phyloP scores from a whole-genome alignment of 148 eudicot genomes.

The Amaranthus palmeri region DNA sequence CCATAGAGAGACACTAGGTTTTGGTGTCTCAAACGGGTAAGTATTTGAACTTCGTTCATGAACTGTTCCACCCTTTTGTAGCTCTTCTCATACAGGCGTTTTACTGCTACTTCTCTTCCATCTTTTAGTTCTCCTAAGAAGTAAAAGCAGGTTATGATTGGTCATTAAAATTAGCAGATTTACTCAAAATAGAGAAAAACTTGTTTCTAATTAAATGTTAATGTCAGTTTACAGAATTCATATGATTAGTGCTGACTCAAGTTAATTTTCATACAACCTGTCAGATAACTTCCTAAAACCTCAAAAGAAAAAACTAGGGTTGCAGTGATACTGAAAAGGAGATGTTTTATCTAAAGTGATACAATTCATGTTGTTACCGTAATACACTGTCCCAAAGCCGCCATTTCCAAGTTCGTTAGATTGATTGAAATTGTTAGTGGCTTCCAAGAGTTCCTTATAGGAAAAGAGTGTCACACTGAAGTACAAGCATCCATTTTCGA shows the following conservation, averaged over 20 bases:
- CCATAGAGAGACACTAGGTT: constrained; percentile 56
- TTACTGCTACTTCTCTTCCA: constrained; percentile 56
- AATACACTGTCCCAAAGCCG: constrained; percentile 53
- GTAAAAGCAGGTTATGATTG: not conserved
- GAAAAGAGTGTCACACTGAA: constrained; percentile 40
- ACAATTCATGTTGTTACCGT: constrained; percentile 28
- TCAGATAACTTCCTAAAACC: too few species aligned
- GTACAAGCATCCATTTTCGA: constrained; percentile 28
- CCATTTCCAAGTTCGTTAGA: constrained; percentile 51
- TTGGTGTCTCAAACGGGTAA: constrained; percentile 38
- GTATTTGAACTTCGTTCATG: constrained; percentile 46
- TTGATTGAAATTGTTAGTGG: constrained; percentile 46
- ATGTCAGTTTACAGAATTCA: too few species aligned
- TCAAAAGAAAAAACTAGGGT: too few species aligned
- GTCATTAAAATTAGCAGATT: not conserved
- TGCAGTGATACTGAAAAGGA: too few species aligned
- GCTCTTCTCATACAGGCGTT: constrained; percentile 50
- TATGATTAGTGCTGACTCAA: too few species aligned
- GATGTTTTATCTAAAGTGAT: not conserved
- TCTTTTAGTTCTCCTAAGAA: constrained; percentile 45
- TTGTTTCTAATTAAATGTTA: too few species aligned
- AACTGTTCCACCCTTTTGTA: constrained; percentile 38
- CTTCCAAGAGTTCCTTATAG: constrained; percentile 40
- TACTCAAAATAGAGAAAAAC: too few species aligned
- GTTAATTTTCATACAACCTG: too few species aligned